Evolutionary conservation across 805 yeast species (phyloP).

Genomic region (Nakazawaea wyomingensis): DNA sequence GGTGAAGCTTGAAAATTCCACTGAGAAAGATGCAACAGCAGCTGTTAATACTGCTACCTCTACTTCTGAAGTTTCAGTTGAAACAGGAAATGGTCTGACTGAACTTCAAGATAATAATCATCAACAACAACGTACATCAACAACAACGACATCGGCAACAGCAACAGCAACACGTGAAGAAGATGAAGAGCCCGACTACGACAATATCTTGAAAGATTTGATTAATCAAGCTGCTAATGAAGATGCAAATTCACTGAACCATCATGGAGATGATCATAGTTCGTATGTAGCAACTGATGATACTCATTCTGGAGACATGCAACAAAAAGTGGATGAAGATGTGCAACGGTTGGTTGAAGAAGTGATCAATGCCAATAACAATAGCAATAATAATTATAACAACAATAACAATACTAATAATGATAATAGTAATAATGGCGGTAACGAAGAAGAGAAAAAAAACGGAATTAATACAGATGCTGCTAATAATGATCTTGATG

Average conservation of each 20-base stretch:
- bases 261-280: not conserved
- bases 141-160: too few species aligned
- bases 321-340: conserved; percentile 13
- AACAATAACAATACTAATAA: not conserved
- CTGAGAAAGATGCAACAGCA: too few species aligned
- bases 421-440: too few species aligned
- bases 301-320: not conserved
- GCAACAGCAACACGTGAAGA: conserved; percentile 5
- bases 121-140: conserved; percentile 20
- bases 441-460: not conserved
- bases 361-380: not conserved
- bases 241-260: not conserved
- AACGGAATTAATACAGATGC: not conserved
- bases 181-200: conserved; percentile 11
- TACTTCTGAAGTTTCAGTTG: too few species aligned
- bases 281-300: not conserved
- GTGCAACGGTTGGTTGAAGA: conserved; percentile 24
- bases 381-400: too few species aligned
- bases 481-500: not conserved
- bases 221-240: conserved; percentile 9
- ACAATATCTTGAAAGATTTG: conserved; percentile 12
- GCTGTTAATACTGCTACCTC: too few species aligned
- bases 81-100: too few species aligned
- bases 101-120: conserved; percentile 4
- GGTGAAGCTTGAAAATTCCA: not conserved